These are phyloP conservation scores for Paraleonurus japonicus DNA, from an alignment of 257 asterid genomes.

Conservation along the genomic window DNA sequence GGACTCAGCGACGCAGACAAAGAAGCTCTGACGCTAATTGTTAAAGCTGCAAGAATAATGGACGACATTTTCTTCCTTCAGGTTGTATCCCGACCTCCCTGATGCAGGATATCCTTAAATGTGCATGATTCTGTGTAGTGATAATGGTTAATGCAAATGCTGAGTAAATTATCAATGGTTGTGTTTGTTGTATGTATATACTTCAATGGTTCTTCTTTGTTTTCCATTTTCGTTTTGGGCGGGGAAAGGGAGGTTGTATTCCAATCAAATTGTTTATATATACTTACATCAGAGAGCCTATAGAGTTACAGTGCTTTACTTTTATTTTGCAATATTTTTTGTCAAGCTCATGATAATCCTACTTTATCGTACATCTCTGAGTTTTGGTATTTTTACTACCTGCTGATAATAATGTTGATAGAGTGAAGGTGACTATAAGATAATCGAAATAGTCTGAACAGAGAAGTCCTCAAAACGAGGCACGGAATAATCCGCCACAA, in stretches of 20 bases:
- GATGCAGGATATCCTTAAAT: constrained; percentile 9
- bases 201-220: not conserved
- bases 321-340: not conserved
- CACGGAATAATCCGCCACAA: too few relatives aligned
- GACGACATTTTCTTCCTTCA: constrained; percentile 74
- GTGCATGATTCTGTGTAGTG: constrained; percentile 1
- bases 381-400: not conserved
- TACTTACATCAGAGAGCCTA: not conserved
- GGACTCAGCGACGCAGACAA: constrained; percentile 73
- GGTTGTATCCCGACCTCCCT: constrained; percentile 40
- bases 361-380: constrained; percentile 7
- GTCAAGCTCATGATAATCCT: constrained; percentile 5
- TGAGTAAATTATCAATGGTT: not conserved
- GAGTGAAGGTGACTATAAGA: too few relatives aligned
- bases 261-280: not conserved
- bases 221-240: not conserved
- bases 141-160: not conserved
- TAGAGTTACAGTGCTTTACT: not conserved
- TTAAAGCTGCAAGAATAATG: constrained; percentile 80
- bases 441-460: too few relatives aligned
- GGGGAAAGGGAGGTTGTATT: not conserved
- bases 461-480: too few relatives aligned
- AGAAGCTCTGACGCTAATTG: constrained; percentile 58
- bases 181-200: not conserved
- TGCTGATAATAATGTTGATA: constrained; percentile 4